These are phyloP conservation scores for Boletus reticuloceps DNA, from an alignment of 768 basidiomycete genomes.

Conservation along the genomic window DNA sequence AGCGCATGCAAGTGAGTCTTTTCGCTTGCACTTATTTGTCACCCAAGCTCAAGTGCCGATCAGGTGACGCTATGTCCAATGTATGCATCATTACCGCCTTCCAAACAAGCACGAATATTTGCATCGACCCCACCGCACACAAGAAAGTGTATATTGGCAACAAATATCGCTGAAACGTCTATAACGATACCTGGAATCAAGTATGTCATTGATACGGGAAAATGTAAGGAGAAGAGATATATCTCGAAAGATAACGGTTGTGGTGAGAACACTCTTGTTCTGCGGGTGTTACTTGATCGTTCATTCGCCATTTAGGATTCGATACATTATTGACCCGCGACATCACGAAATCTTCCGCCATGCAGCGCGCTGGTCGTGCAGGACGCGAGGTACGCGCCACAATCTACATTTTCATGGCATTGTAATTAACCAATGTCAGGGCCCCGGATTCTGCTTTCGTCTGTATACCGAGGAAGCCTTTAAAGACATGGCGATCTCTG, in stretches of 20 bases:
- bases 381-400: conserved; percentile 72
- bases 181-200: conserved; percentile 96
- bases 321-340: conserved; percentile 81
- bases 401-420: neutral
- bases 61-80: conserved; percentile 78
- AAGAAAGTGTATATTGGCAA: conserved; percentile 92
- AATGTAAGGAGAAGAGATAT: conserved; percentile 93
- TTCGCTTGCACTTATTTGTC: neutral
- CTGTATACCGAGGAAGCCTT: conserved; percentile 87
- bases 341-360: conserved; percentile 87
- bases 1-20: conserved; percentile 46
- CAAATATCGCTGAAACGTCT: conserved; percentile 97
- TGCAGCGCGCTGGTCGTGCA: conserved; percentile 93
- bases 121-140: conserved; percentile 56
- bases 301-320: conserved; percentile 55
- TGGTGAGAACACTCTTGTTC: conserved; percentile 39
- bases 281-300: neutral
- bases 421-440: conserved; percentile 38
- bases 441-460: conserved; percentile 84
- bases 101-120: conserved; percentile 80
- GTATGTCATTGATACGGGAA: conserved; percentile 95
- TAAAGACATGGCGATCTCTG: conserved; percentile 56
- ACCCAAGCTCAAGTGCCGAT: conserved; percentile 1
- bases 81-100: conserved; percentile 81
- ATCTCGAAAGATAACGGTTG: conserved; percentile 67